Conservation (phyloP, 1,284 basidiomycete species). For the Neotropicomus parvogracilis region DNA sequence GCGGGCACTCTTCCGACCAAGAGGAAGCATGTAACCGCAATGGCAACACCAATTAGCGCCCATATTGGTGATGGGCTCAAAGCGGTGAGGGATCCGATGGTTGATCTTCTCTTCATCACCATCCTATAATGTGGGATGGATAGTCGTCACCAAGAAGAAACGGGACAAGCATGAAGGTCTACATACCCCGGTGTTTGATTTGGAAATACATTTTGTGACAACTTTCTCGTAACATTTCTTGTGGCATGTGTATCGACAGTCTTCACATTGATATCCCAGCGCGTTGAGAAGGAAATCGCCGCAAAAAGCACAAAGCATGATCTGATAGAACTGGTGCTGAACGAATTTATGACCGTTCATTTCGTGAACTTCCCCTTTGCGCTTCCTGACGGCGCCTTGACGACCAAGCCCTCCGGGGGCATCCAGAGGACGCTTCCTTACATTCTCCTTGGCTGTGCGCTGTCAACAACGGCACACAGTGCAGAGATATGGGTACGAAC, state of each 20-base stretch:
- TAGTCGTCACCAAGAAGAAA: slow-evolving; percentile 6
- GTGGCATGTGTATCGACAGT: slow-evolving; percentile 98
- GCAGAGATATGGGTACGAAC: slow-evolving; percentile 46
- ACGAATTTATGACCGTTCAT: slow-evolving; percentile 99
- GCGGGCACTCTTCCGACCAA: slow-evolving; percentile 94
- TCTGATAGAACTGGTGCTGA: slow-evolving; percentile 96
- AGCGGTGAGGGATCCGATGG: slow-evolving; percentile 98
- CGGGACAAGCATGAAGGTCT: slow-evolving; percentile 1
- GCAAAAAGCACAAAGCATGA: slow-evolving; percentile 98
- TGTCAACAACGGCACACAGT: slow-evolving; percentile 12
- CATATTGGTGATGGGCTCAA: slow-evolving; percentile 95
- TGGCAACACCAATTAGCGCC: slow-evolving; percentile 99
- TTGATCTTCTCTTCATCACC: slow-evolving; percentile 99
- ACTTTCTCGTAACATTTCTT: slow-evolving; percentile 99
- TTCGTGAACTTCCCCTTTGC: slow-evolving; percentile 97
- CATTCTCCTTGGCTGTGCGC: slow-evolving; percentile 87
- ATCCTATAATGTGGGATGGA: slow-evolving; percentile 61
- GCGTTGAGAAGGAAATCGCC: slow-evolving; percentile 97
- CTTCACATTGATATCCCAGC: slow-evolving; percentile 97
- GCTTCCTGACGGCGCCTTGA: slow-evolving; percentile 96
- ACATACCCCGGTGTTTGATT: slow-evolving; percentile 89
- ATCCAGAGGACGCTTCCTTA: slow-evolving; percentile 91
- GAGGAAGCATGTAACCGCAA: slow-evolving; percentile 96
- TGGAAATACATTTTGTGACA: slow-evolving; percentile 98
- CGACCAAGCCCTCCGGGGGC: slow-evolving; percentile 87